These are phyloP conservation scores for Wickerhamomyces pijperi DNA, from an alignment of 805 yeast genomes.

Conservation along the genomic window DNA sequence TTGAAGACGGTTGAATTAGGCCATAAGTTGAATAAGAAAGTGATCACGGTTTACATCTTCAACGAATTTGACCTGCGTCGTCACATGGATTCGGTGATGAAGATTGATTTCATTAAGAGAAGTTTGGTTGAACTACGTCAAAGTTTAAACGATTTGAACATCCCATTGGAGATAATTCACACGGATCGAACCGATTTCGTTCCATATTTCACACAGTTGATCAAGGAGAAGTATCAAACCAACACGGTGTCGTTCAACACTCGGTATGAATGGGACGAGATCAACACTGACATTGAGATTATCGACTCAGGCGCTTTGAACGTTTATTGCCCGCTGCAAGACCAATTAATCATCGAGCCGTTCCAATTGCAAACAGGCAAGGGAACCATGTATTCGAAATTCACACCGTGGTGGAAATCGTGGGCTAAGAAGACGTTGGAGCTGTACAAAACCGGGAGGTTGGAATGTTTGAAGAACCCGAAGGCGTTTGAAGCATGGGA, in stretches of 20 bases:
- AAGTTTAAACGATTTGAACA: constrained; percentile 22
- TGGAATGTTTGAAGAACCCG: background rate
- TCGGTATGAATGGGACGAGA: constrained; percentile 26
- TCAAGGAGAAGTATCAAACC: constrained; percentile 6
- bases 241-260: constrained; percentile 19
- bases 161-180: constrained; percentile 24
- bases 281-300: constrained; percentile 20
- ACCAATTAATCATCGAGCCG: constrained; percentile 32
- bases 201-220: constrained; percentile 14
- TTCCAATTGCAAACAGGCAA: constrained; percentile 28
- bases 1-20: constrained; percentile 25
- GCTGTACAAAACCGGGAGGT: background rate
- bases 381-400: constrained; percentile 34
- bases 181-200: background rate
- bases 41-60: constrained; percentile 30
- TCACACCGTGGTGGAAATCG: constrained; percentile 36
- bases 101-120: constrained; percentile 26
- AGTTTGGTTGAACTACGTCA: constrained; percentile 22
- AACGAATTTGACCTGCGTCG: constrained; percentile 29
- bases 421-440: constrained; percentile 20
- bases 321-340: constrained; percentile 23
- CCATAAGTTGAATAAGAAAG: constrained; percentile 18
- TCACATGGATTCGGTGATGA: constrained; percentile 33
- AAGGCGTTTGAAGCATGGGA: constrained; percentile 8
- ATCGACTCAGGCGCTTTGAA: constrained; percentile 7